Evolutionary conservation across 345 rosid genomes (phyloP), one percentile per base, ranked within the genome.

Genomic region (Fremontodendron californicum): DNA sequence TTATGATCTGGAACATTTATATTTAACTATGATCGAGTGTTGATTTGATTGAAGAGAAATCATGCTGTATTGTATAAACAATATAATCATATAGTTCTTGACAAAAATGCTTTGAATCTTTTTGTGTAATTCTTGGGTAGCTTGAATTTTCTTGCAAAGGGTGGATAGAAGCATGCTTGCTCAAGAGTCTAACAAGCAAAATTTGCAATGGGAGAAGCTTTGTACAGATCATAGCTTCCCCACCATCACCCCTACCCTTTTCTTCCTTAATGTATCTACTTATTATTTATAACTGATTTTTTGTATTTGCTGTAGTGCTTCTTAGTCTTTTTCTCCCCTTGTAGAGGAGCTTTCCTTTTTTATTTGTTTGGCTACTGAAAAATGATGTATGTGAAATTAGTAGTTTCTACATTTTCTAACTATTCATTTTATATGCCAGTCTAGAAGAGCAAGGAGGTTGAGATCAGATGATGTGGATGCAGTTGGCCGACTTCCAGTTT

Each of bases 391-490:
- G 46, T 51, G 29, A 31, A 39, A 39, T 35, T 2, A 21, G 51
- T 48, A 27, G 9, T 46, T 76, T 31, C 13, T 71, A 12, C 71
- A 57, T 31, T 35, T 54, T 71, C 23, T 71, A 71, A 71, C 8
- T 46, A 8, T 40, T 57, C 9, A 40, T 45, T 27, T 57, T 15
- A 39, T 58, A 45, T 55, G 77, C 49, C 83, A 96, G 99, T 90
- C 98, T 33, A 83, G 86, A 67, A 83, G 76, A 79, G 90, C 88
- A 75, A 87, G 85, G 81, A 90, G 99, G 82, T 79, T 87, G 84
- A 96, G 94, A 84, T 93, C 99, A 66, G 98, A 96, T 86, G 99
- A 96, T 6, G 94, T 96, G 70, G 93, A 93, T 89, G 98, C 96
- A 65, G 93, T 88, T 77, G 78, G 84, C 75, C 93, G 94, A 78